These are phyloP conservation scores for Metschnikowia gelsemii DNA, from an alignment of 805 yeast species.

Conservation along the genomic window DNA sequence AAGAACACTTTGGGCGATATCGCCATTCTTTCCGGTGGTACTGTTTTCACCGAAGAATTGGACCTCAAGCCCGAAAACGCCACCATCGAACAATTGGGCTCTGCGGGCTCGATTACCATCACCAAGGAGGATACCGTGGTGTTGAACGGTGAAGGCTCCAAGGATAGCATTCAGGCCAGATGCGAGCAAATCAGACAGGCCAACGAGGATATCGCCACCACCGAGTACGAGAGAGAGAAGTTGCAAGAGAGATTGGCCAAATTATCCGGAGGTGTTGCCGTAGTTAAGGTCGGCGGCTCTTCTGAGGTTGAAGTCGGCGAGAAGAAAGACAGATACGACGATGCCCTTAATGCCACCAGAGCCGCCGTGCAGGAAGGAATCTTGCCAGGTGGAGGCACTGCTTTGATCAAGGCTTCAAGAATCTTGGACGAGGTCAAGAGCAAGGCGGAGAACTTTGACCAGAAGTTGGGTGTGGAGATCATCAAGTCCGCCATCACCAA, in stretches of 20 bases:
- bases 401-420: conserved; percentile 86
- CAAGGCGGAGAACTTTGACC: conserved; percentile 80
- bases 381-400: conserved; percentile 99
- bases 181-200: conserved; percentile 90
- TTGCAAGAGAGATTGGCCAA: conserved; percentile 96
- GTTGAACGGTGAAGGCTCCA: conserved; percentile 87
- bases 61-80: conserved; percentile 96
- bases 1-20: conserved; percentile 94
- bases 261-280: conserved; percentile 98
- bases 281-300: conserved; percentile 94
- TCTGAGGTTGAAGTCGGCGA: conserved; percentile 98
- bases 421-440: conserved; percentile 68
- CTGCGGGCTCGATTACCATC: conserved; percentile 86
- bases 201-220: conserved; percentile 68
- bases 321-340: conserved; percentile 98
- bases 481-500: conserved; percentile 89
- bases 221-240: conserved; percentile 94
- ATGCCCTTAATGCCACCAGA: conserved; percentile 97
- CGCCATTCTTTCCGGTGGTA: conserved; percentile 93
- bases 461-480: conserved; percentile 91
- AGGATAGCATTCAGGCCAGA: conserved; percentile 77
- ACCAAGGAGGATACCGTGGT: conserved; percentile 95
- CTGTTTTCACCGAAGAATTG: conserved; percentile 86
- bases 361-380: conserved; percentile 99
- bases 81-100: conserved; percentile 83